Percentiles rank a stretch among this genome's conserved stretches.
Conservation (phyloP, 805 yeast genomes). For the Teunomyces tritomae region DNA sequence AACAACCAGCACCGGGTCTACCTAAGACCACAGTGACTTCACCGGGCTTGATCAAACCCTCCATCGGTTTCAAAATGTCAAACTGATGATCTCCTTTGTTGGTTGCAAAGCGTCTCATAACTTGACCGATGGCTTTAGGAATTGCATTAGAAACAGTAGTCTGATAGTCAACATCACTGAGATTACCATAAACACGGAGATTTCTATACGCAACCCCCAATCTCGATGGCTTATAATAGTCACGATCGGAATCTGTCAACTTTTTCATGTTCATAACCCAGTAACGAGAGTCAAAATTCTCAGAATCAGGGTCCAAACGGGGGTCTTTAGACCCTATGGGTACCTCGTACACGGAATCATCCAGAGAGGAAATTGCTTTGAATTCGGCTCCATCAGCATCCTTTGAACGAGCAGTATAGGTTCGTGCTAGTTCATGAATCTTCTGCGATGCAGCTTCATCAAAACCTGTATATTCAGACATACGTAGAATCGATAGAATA, state of each 20-base stretch:
- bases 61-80: constrained; percentile 63
- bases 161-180: constrained; percentile 14
- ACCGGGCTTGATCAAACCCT: constrained; percentile 60
- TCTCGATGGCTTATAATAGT: constrained; percentile 12
- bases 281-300: constrained; percentile 8
- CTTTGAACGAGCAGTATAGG: constrained; percentile 5
- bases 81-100: constrained; percentile 23
- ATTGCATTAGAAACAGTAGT: constrained; percentile 11
- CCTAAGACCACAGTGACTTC: constrained; percentile 71
- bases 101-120: constrained; percentile 6
- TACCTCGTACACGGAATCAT: neutral
- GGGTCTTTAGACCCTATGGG: constrained; percentile 6
- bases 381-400: constrained; percentile 2
- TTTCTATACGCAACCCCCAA: constrained; percentile 14
- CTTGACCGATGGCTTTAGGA: constrained; percentile 5
- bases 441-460: constrained; percentile 4
- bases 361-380: neutral
- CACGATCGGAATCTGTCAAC: constrained; percentile 10
- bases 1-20: constrained; percentile 81
- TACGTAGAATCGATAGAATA: neutral
- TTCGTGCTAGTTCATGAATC: constrained; percentile 5
- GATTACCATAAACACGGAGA: constrained; percentile 12
- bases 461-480: constrained; percentile 2
- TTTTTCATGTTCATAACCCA: constrained; percentile 13
- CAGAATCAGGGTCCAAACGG: constrained; percentile 11